Conservation (phyloP, 768 basidiomycete species). For the Leucocoprinus leucothites region DNA sequence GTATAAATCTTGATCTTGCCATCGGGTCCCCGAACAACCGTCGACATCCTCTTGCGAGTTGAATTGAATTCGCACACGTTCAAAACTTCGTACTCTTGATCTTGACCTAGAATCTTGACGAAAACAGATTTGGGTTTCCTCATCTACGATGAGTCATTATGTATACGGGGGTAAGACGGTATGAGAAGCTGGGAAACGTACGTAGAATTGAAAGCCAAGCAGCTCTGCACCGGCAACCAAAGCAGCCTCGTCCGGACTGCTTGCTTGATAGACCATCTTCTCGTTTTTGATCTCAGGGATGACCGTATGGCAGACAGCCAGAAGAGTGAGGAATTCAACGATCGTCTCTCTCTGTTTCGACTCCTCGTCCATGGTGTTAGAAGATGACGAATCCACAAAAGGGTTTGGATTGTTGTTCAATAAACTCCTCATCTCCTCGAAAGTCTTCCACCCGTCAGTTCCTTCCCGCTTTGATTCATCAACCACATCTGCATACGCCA, state of each 20-base stretch:
- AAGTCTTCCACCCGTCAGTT: constrained; percentile 74
- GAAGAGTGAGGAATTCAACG: constrained; percentile 72
- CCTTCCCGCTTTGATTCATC: constrained; percentile 79
- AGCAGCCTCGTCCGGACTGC: constrained; percentile 97
- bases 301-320: constrained; percentile 97
- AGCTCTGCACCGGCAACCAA: constrained; percentile 91
- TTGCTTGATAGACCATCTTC: constrained; percentile 94
- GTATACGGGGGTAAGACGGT: neutral
- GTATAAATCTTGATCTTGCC: constrained; percentile 94
- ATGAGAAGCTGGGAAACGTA: constrained; percentile 37
- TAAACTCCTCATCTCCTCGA: constrained; percentile 63
- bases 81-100: constrained; percentile 83
- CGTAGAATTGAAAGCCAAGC: constrained; percentile 91
- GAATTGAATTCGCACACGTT: constrained; percentile 99
- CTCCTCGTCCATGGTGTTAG: constrained; percentile 35
- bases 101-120: constrained; percentile 70
- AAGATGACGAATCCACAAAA: constrained; percentile 46
- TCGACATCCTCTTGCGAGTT: constrained; percentile 97
- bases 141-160: constrained; percentile 46
- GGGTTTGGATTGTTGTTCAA: constrained; percentile 56
- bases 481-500: constrained; percentile 86
- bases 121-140: constrained; percentile 97
- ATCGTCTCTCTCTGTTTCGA: constrained; percentile 41
- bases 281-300: constrained; percentile 89
- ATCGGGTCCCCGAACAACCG: constrained; percentile 80